A percentile compares a stretch with the other conserved stretches of the same genome.
Conservation (phyloP, 2,329 filamentous ascomycete species). For the Alternaria sp. region DNA sequence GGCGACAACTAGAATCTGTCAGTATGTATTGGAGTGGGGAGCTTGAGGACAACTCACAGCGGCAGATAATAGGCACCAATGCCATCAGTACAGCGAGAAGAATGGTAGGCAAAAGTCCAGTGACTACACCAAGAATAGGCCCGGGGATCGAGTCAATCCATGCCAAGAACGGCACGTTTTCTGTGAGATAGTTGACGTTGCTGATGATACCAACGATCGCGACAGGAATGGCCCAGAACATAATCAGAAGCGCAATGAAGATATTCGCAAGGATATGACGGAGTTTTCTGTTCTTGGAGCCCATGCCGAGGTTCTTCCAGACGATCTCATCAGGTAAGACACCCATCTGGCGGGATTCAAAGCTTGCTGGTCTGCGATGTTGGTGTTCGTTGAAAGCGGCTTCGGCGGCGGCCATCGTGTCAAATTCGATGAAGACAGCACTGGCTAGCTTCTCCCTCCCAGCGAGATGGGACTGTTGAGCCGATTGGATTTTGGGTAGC, state of each 20-base stretch:
- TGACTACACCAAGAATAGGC: constrained; percentile 52
- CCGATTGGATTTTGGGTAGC: constrained; percentile 70
- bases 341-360: constrained; percentile 52
- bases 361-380: constrained; percentile 11
- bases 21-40: not conserved
- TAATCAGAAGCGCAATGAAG: constrained; percentile 50
- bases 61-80: constrained; percentile 53
- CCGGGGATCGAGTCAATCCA: constrained; percentile 52
- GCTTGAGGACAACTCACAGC: constrained; percentile 4
- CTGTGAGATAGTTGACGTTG: constrained; percentile 52
- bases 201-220: constrained; percentile 53
- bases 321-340: constrained; percentile 55
- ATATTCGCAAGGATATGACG: constrained; percentile 43
- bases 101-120: constrained; percentile 53
- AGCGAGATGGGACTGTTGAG: constrained; percentile 70
- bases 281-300: constrained; percentile 35
- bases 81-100: constrained; percentile 53
- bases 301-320: constrained; percentile 55
- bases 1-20: constrained; percentile 31
- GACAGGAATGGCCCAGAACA: constrained; percentile 56
- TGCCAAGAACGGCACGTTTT: constrained; percentile 46
- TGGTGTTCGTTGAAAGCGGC: constrained; percentile 62
- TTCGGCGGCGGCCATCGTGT: constrained; percentile 81
- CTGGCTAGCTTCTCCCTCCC: constrained; percentile 72
- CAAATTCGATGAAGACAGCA: constrained; percentile 88